Percentiles rank a stretch among this genome's conserved stretches.
These are phyloP conservation scores for Pulveroboletus sp. DNA, from an alignment of 768 basidiomycete species.

Conservation along the genomic window DNA sequence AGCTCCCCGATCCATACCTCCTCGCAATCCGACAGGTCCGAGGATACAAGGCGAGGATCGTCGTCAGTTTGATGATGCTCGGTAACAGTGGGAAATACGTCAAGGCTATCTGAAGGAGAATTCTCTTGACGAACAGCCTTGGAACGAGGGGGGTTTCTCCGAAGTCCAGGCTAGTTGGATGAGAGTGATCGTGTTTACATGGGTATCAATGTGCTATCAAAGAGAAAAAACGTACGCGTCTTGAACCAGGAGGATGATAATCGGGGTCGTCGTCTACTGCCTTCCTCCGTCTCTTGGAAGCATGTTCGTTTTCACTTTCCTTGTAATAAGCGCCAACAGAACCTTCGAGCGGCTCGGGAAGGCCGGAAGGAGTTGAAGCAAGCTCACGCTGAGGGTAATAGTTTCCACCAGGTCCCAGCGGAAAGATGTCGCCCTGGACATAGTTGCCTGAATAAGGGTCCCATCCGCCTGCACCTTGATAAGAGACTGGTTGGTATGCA, in stretches of 20 bases:
- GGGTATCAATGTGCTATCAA: background rate
- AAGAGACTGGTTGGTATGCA: slow-evolving; percentile 35
- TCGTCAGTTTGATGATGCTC: slow-evolving; percentile 35
- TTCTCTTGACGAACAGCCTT: slow-evolving; percentile 32
- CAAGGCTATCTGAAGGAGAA: slow-evolving; percentile 23
- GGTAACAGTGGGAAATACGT: slow-evolving; percentile 9
- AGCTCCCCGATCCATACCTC: slow-evolving; percentile 74
- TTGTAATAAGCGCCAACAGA: slow-evolving; percentile 27
- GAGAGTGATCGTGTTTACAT: background rate
- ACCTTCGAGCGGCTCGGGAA: slow-evolving; percentile 18
- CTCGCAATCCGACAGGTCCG: slow-evolving; percentile 77
- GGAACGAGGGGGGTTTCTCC: slow-evolving; percentile 39
- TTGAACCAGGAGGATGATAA: slow-evolving; percentile 43
- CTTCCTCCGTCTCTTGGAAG: slow-evolving; percentile 48
- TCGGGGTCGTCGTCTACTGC: slow-evolving; percentile 46
- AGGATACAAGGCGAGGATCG: slow-evolving; percentile 49
- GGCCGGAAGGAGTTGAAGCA: slow-evolving; percentile 7
- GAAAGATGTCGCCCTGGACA: slow-evolving; percentile 35
- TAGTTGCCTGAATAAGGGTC: slow-evolving; percentile 35
- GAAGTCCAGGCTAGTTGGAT: slow-evolving; percentile 33
- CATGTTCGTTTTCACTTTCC: slow-evolving; percentile 28
- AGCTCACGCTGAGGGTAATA: slow-evolving; percentile 31
- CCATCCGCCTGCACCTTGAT: slow-evolving; percentile 39
- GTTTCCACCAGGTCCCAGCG: slow-evolving; percentile 34
- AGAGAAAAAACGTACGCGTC: slow-evolving; percentile 46